phyloP scores from a whole-genome alignment of 306 rosid genomes.

The Castanospermum australe region DNA sequence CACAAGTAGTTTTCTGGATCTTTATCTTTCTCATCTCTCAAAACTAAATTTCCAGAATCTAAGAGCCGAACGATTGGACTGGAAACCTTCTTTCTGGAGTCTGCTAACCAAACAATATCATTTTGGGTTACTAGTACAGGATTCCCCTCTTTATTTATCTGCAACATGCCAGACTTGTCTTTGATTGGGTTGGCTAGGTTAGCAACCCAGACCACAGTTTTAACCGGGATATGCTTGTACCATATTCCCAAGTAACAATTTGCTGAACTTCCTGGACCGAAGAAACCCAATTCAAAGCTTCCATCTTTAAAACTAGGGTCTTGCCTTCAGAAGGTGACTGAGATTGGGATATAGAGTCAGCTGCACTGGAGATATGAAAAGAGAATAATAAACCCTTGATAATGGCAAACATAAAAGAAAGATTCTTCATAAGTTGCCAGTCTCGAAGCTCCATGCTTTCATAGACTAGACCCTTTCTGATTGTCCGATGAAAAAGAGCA shows the following conservation, averaged over 20 bases:
- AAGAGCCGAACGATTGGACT: constrained; percentile 22
- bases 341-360: neutral
- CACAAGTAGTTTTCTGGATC: constrained; percentile 19
- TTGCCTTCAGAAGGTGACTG: neutral
- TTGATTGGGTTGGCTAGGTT: constrained; percentile 39
- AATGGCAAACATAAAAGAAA: neutral
- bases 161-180: constrained; percentile 32
- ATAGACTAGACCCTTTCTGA: neutral
- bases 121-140: constrained; percentile 22
- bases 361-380: neutral
- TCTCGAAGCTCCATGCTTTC: neutral
- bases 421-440: neutral
- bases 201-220: constrained; percentile 52
- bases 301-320: neutral
- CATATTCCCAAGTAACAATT: constrained; percentile 52
- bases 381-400: neutral
- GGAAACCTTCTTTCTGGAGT: neutral
- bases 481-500: neutral
- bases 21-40: constrained; percentile 27
- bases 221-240: constrained; percentile 30
- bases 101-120: constrained; percentile 35
- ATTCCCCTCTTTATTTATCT: constrained; percentile 13
- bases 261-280: neutral
- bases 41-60: constrained; percentile 41
- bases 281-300: neutral